These are phyloP conservation scores for Ambrosiella beaveri DNA, from an alignment of 2,329 filamentous ascomycete species.

Conservation along the genomic window DNA sequence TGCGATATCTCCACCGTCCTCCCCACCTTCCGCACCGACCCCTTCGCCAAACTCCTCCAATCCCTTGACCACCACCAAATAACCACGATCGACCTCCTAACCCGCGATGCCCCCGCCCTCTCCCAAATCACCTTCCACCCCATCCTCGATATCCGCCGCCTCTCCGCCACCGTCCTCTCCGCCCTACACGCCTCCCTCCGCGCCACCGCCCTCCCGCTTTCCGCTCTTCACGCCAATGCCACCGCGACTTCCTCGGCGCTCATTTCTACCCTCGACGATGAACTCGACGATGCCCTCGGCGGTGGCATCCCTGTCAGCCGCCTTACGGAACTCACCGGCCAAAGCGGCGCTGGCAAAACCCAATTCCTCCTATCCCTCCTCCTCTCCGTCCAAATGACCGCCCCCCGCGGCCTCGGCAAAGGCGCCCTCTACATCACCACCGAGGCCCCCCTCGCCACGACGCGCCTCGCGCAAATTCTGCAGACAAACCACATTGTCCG, in stretches of 20 bases:
- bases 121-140: constrained; percentile 74
- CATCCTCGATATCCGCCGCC: constrained; percentile 58
- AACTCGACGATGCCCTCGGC: constrained; percentile 50
- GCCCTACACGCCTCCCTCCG: constrained; percentile 47
- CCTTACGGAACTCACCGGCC: constrained; percentile 78
- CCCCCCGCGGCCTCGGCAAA: constrained; percentile 51
- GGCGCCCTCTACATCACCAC: constrained; percentile 88
- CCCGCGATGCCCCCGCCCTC: constrained; percentile 64
- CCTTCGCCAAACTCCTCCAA: constrained; percentile 60
- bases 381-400: constrained; percentile 65
- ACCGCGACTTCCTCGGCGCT: background rate
- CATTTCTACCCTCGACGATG: constrained; percentile 67
- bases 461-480: constrained; percentile 65
- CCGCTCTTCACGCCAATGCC: background rate
- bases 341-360: constrained; percentile 89
- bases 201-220: constrained; percentile 8
- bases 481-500: constrained; percentile 4
- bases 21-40: constrained; percentile 54
- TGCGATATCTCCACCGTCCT: constrained; percentile 73
- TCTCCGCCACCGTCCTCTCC: constrained; percentile 49
- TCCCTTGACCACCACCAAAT: constrained; percentile 63
- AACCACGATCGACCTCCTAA: constrained; percentile 69
- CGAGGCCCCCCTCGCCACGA: constrained; percentile 69
- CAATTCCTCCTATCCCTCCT: constrained; percentile 78
- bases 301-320: constrained; percentile 70